Evolutionary conservation across 352 stramenopile species (phyloP), one percentile per base, ranked within the genome.

Genomic region (Globisporangium spinosum): DNA sequence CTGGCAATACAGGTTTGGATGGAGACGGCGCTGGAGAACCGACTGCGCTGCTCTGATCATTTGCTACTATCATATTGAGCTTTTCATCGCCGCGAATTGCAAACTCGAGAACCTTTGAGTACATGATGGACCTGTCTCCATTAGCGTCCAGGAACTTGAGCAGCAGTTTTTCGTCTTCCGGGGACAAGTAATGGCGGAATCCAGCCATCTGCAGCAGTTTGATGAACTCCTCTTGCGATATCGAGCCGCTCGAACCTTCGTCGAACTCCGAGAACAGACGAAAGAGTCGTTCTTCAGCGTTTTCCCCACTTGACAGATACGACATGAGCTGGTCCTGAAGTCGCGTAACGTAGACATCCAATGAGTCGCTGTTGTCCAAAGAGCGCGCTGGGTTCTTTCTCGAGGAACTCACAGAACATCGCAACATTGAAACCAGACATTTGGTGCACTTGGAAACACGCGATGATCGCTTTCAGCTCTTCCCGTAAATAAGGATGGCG

Each of bases 141-240:
- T 93, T 87, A 2, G 68, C 73, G 65, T 93, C 84, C 2, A 94
- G 70, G 55, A 94, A 91, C 35, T 87, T 77, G 10, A 94, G 73
- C 8, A 94, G 68, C 34, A 92, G 59, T 3, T 71, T 67, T 58
- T 91, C 79, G 53, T 93, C 81, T 59, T 92, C 85, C n/a, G 73
- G 61, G 12, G 74, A 78, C 22, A 92, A 67, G 27, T 88, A 90
- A 29, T 89, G 76, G 3, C 79, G 72, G 23, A 91, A 71, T 0
- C 84, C 86, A 55, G 83, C 77, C 57, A 82, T 76, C 55, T 93
- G 73, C 3, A 94, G 70, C 4, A 93, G 70, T n/a, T 81, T 75
- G 20, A 89, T 55, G 70, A 93, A 94, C 59, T 94, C 84, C 12
- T 77, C 72, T 10, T 77, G 75, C 0, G 81, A 89, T 57, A 93